A percentile compares a stretch with the other conserved stretches of the same genome.
phyloP scores from a whole-genome alignment of 2,329 filamentous ascomycete species.

The Calonectria montana region DNA sequence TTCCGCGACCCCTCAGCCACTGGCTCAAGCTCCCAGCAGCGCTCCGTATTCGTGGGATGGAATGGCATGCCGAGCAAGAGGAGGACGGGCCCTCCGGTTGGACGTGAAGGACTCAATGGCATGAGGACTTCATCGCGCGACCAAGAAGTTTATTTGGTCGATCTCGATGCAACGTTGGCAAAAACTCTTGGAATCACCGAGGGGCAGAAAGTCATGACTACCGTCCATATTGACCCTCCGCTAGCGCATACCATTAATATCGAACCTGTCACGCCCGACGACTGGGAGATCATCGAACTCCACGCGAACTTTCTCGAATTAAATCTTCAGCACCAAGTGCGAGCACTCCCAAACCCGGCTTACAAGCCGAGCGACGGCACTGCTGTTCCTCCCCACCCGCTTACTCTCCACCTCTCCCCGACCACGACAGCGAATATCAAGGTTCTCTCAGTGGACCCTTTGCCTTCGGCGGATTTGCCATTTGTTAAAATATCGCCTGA shows the following conservation, averaged over 20 bases:
- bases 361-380: conserved; percentile 65
- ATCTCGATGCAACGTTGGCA: conserved; percentile 89
- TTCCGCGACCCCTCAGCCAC: conserved; percentile 68
- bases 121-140: conserved; percentile 71
- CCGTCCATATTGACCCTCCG: conserved; percentile 89
- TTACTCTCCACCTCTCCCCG: conserved; percentile 93
- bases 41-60: conserved; percentile 92
- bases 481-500: conserved; percentile 96
- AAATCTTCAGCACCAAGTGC: conserved; percentile 92
- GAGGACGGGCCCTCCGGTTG: conserved; percentile 77
- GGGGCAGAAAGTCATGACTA: conserved; percentile 79
- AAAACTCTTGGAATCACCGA: conserved; percentile 80
- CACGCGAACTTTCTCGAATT: conserved; percentile 96
- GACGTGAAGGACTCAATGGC: conserved; percentile 77
- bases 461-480: conserved; percentile 72
- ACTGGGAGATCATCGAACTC: conserved; percentile 99
- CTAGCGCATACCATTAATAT: conserved; percentile 95
- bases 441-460: conserved; percentile 84
- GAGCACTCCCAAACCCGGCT: conserved; percentile 88
- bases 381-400: conserved; percentile 73
- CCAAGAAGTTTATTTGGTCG: conserved; percentile 81
- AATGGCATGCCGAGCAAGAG: conserved; percentile 97
- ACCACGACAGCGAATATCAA: conserved; percentile 95
- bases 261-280: conserved; percentile 92
- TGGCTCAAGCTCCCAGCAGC: conserved; percentile 62